Base-by-base conservation (phyloP, 2,329 filamentous ascomycete genomes). In the Colletotrichum tofieldiae region DNA sequence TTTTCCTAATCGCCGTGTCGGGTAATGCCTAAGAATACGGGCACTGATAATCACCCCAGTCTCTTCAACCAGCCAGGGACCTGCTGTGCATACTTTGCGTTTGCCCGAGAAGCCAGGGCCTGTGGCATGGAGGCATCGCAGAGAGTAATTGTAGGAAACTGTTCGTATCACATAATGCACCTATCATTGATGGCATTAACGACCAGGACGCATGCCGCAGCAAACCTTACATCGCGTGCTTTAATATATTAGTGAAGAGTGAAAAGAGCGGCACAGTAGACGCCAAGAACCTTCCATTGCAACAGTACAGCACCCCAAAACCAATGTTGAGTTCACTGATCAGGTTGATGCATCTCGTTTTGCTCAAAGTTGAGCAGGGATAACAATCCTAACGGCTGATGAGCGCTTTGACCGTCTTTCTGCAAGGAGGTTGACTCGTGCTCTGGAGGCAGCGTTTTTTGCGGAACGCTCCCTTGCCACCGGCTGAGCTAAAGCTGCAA, bases 391-490 rank as follows among this genome's bases (percentile, higher is more conserved):
- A 43, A 35, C 18, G 29, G 6, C 41, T 23, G 20, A 49, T 35
- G 18, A 32, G 20, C 55, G 32, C 8, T 51, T 2, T 26, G 5
- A 26, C 35, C n/a, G 23, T 23, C 12, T 18, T 7, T 37, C 6
- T 39, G 39, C 56, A 55, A 20, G 65, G 58, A 58, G 55, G n/a
- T 62, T 68, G 65, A 71, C 65, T 71, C 43, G 29, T 37, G 52
- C 65, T 26, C 26, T 3, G 29, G 35, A 16, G 61, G 37, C 67
- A 23, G 41, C 41, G 12, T 20, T 29, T 41, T 14, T 8, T 29
- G 60, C 43, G 61, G 68, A 41, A 23, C 26, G 55, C 35, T 18
- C 51, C 45, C 55, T 35, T 35, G 47, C 29, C 37, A 41, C 45
- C 39, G 55, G 45, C 37, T 35, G 16, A n/a, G 58, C 45, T 29